Percentiles rank a stretch among this genome's conserved stretches.
Conservation (phyloP, 1,139 yeast genomes). For the Pichia norvegensis region DNA sequence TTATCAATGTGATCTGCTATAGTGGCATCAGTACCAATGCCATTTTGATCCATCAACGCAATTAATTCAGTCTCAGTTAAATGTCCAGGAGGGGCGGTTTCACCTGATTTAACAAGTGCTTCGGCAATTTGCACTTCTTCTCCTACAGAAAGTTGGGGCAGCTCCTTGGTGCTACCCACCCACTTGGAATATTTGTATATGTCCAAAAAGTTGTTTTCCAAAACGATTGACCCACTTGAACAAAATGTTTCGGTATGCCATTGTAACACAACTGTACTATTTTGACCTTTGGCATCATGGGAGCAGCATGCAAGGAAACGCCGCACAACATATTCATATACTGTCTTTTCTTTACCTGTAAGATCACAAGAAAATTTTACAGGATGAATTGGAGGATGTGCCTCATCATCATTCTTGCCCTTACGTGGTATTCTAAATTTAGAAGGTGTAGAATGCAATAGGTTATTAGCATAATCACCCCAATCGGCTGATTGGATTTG, state of each 20-base stretch:
- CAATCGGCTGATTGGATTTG: constrained; percentile 47
- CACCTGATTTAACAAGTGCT: constrained; percentile 62
- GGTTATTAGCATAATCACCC: constrained; percentile 39
- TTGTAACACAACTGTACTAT: constrained; percentile 51
- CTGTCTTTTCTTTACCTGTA: constrained; percentile 53
- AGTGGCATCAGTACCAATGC: constrained; percentile 98
- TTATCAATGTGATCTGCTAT: constrained; percentile 96
- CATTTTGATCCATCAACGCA: constrained; percentile 92
- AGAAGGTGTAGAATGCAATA: constrained; percentile 30
- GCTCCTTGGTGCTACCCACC: constrained; percentile 49
- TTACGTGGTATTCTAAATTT: constrained; percentile 55
- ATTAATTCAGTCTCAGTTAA: constrained; percentile 91
- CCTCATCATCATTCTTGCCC: constrained; percentile 85
- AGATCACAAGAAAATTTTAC: constrained; percentile 50
- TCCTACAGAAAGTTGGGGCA: constrained; percentile 59
- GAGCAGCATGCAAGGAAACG: constrained; percentile 91
- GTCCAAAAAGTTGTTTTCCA: constrained; percentile 69
- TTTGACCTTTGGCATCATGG: constrained; percentile 75
- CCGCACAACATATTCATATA: constrained; percentile 81
- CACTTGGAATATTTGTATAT: constrained; percentile 74
- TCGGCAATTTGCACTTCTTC: constrained; percentile 47
- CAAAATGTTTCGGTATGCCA: constrained; percentile 77
- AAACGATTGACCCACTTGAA: constrained; percentile 65
- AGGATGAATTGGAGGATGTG: constrained; percentile 99
- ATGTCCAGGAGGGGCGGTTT: constrained; percentile 70